Evolutionary conservation across 768 basidiomycete species (phyloP).

Genomic region (Panellus pusillus): DNA sequence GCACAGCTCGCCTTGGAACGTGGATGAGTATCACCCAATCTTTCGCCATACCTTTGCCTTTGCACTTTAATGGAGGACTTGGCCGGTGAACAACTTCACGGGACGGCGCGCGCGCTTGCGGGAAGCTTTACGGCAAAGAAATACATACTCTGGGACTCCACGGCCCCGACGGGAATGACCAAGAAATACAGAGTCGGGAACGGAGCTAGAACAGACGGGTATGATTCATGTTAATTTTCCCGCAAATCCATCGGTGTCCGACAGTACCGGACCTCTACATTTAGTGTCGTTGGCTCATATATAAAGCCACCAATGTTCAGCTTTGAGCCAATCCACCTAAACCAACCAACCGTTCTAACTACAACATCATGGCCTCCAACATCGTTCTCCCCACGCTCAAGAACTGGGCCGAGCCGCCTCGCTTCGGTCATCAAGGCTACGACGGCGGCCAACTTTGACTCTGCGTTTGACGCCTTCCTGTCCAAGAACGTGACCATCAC

Average conservation of each 20-base stretch:
- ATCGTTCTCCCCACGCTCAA: constrained; percentile 36
- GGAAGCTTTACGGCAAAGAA: too few relatives aligned
- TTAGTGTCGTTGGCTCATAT: not conserved
- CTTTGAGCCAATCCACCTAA: not conserved
- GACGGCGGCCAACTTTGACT: constrained; percentile 32
- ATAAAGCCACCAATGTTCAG: not conserved
- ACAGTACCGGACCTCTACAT: constrained; percentile 2
- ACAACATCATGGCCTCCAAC: not conserved
- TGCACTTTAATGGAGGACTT: too few relatives aligned
- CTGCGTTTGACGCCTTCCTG: constrained; percentile 43
- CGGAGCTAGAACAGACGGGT: too few relatives aligned
- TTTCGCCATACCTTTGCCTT: too few relatives aligned
- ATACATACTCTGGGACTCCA: too few relatives aligned
- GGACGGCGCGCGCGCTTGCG: too few relatives aligned
- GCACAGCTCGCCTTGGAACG: too few relatives aligned
- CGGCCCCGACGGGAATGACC: too few relatives aligned
- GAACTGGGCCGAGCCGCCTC: constrained; percentile 42
- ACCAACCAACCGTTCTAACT: not conserved
- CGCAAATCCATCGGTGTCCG: constrained; percentile 1
- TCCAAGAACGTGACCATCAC: constrained; percentile 34
- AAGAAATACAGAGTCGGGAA: too few relatives aligned
- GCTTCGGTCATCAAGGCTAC: constrained; percentile 39
- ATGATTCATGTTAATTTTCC: not conserved
- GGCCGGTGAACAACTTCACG: too few relatives aligned
- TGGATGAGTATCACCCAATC: too few relatives aligned